Evolutionary conservation across 2,329 filamentous ascomycete species (phyloP).

Genomic region (Claviceps humidiphila): DNA sequence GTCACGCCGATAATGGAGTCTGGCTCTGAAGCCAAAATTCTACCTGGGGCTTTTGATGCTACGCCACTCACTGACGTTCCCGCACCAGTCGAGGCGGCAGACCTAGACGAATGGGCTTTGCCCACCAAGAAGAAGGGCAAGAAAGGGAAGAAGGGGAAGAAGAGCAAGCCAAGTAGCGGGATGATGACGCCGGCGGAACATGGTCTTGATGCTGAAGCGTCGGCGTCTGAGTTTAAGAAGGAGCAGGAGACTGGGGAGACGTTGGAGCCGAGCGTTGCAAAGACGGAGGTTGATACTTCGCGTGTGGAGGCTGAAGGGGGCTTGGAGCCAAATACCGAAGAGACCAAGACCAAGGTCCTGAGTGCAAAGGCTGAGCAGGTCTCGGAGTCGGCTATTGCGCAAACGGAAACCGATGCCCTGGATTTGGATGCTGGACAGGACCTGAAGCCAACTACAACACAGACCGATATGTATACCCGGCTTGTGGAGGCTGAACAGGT

Average conservation of each 20-base stretch:
- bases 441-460: no score
- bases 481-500: neutral
- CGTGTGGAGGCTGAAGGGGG: no score
- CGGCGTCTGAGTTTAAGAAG: neutral
- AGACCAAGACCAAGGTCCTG: no score
- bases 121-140: constrained; percentile 3
- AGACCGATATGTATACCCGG: no score
- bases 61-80: neutral
- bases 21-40: neutral
- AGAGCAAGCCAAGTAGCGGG: constrained; percentile 1
- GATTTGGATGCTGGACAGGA: no score
- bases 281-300: neutral
- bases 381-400: no score
- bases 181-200: neutral
- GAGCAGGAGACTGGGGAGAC: neutral
- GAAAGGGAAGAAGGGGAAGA: constrained; percentile 4
- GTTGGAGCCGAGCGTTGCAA: neutral
- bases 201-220: neutral
- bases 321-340: no score
- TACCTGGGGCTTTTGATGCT: neutral
- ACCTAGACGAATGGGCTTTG: constrained; percentile 1
- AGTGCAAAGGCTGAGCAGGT: no score
- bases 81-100: neutral
- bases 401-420: no score
- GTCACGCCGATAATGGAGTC: neutral